These are phyloP conservation scores for Acrocalymma vagum DNA, from an alignment of 2,329 filamentous ascomycete species.

Conservation along the genomic window DNA sequence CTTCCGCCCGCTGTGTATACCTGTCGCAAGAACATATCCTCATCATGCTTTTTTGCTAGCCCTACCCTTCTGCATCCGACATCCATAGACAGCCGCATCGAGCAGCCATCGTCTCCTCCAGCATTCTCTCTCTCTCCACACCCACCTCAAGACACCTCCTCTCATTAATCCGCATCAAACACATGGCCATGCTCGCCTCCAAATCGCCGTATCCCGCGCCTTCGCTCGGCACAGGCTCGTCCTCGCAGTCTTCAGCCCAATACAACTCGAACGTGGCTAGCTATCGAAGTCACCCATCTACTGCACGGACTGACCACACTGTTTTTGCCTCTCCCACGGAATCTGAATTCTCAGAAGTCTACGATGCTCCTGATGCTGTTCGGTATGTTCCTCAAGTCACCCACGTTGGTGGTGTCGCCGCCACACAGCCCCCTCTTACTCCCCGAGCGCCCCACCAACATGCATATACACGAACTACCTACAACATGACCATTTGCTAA, in stretches of 20 bases:
- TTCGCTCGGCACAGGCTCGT: slow-evolving; percentile 53
- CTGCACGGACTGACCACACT: slow-evolving; percentile 54
- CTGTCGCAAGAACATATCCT: slow-evolving; percentile 6
- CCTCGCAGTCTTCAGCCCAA: slow-evolving; percentile 42
- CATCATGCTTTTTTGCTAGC: slow-evolving; percentile 24
- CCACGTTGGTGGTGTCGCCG: background rate
- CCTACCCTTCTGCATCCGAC: slow-evolving; percentile 8
- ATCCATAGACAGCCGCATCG: slow-evolving; percentile 2
- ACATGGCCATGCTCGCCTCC: slow-evolving; percentile 82
- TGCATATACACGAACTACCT: too few species aligned
- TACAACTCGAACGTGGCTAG: slow-evolving; percentile 42
- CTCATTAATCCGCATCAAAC: slow-evolving; percentile 4
- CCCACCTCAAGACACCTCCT: slow-evolving; percentile 2
- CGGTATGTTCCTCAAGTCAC: slow-evolving; percentile 36
- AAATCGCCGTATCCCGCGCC: slow-evolving; percentile 73
- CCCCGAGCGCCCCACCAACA: too few species aligned
- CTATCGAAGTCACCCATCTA: slow-evolving; percentile 46
- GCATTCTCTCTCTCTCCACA: slow-evolving; percentile 1
- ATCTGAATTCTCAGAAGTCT: slow-evolving; percentile 85
- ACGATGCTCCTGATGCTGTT: slow-evolving; percentile 73
- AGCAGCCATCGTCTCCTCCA: slow-evolving; percentile 6
- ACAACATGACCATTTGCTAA: slow-evolving; percentile 20
- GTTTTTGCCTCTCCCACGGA: slow-evolving; percentile 84
- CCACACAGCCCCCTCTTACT: background rate
- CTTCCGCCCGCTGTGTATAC: slow-evolving; percentile 1